phyloP scores from a whole-genome alignment of 129 eudicot species.

The Mikania micrantha region DNA sequence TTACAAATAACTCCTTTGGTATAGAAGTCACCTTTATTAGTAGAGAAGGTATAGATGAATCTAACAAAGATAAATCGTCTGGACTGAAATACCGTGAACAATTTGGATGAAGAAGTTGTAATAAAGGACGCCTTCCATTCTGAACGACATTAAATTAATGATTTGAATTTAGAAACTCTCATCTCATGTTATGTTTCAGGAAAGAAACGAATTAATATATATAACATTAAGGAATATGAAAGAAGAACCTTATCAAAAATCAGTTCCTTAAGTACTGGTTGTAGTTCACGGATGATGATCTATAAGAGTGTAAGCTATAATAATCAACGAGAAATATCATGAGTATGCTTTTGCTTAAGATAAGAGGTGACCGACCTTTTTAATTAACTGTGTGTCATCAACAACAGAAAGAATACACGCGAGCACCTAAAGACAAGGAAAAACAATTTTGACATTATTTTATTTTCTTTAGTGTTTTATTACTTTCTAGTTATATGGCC shows the following conservation, averaged over 20 bases:
- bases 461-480: not conserved
- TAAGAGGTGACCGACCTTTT: constrained; percentile 46
- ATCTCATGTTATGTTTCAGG: not conserved
- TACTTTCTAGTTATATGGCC: not conserved
- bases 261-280: constrained; percentile 57
- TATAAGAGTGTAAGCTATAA: constrained; percentile 18
- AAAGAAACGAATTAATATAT: not conserved
- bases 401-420: constrained; percentile 66
- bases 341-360: not conserved
- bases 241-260: constrained; percentile 65
- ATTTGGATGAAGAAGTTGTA: constrained; percentile 90
- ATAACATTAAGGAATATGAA: not conserved
- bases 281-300: constrained; percentile 73
- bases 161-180: not conserved
- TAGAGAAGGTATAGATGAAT: constrained; percentile 60
- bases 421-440: constrained; percentile 49
- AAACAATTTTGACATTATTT: not conserved
- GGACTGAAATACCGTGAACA: constrained; percentile 76
- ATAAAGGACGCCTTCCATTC: constrained; percentile 72
- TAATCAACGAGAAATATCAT: not conserved
- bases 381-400: constrained; percentile 87
- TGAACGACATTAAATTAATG: constrained; percentile 13
- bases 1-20: not conserved
- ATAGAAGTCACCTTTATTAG: constrained; percentile 39
- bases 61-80: constrained; percentile 63